phyloP scores from a whole-genome alignment of 148 eudicot species.

The Vaccinium myrtillus region DNA sequence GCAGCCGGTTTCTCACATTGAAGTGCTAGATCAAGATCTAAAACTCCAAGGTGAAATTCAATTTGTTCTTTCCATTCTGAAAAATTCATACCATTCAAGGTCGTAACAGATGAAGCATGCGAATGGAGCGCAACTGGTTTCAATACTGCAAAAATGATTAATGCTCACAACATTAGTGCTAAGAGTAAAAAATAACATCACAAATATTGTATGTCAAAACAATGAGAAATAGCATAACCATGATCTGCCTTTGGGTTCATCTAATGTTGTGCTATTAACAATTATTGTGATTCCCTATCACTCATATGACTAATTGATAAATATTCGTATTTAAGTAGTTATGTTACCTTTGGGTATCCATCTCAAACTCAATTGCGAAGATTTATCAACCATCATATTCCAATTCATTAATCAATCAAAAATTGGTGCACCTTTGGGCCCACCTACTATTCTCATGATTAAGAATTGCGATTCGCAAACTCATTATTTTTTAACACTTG shows the following conservation, averaged over 20 bases:
- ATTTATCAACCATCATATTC: not conserved
- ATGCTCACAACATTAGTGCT: not conserved
- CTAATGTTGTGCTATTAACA: not conserved
- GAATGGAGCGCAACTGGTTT: not conserved
- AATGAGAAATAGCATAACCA: too few species aligned
- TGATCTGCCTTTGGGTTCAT: slow-evolving; percentile 1
- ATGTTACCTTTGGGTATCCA: not conserved
- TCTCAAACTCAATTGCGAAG: not conserved
- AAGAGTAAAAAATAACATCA: not conserved
- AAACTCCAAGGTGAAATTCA: not conserved
- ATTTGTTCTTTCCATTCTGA: not conserved
- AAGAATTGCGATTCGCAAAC: not conserved
- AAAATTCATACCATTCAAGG: not conserved
- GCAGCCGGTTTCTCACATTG: not conserved
- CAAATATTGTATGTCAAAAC: too few species aligned
- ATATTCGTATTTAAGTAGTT: not conserved
- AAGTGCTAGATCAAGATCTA: not conserved
- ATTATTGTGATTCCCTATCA: not conserved
- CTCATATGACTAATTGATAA: not conserved
- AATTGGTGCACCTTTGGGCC: not conserved
- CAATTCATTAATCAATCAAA: not conserved
- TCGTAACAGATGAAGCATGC: not conserved
- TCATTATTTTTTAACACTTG: too few species aligned
- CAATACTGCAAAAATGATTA: not conserved
- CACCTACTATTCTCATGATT: not conserved